Percentiles rank a stretch among this genome's conserved stretches.
phyloP scores from a whole-genome alignment of 805 yeast genomes.

The Yarrowia phangngaensis region DNA sequence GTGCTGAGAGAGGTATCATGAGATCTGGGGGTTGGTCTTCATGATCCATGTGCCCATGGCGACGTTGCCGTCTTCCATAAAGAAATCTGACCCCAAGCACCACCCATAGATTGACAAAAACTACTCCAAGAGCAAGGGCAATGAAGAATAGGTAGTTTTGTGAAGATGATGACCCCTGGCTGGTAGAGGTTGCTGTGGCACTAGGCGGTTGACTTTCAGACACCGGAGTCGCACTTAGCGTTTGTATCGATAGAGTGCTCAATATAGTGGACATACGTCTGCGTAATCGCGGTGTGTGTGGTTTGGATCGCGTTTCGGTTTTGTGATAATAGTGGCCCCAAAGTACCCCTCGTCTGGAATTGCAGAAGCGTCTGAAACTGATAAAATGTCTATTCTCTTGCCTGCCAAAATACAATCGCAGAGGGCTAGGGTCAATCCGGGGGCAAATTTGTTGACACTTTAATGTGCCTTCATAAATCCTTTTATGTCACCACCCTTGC shows the following conservation, averaged over 20 bases:
- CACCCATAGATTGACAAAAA: constrained; percentile 40
- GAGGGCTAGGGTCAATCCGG: not conserved
- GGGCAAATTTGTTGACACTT: not conserved
- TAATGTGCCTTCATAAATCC: too few species aligned
- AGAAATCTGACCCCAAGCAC: constrained; percentile 39
- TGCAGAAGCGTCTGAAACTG: too few species aligned
- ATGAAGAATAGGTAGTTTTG: constrained; percentile 35
- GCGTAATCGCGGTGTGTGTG: too few species aligned
- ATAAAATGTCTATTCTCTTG: too few species aligned
- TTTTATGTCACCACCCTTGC: constrained; percentile 18
- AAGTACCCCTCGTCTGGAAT: too few species aligned
- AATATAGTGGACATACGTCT: not conserved
- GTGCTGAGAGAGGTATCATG: constrained; percentile 30
- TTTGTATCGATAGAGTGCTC: not conserved
- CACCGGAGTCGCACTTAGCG: not conserved
- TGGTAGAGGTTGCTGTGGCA: too few species aligned
- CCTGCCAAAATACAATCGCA: too few species aligned
- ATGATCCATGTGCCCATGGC: constrained; percentile 25
- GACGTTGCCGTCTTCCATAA: constrained; percentile 34
- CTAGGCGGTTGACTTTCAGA: too few species aligned
- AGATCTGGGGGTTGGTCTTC: constrained; percentile 25
- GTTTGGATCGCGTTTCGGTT: too few species aligned
- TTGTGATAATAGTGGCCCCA: too few species aligned
- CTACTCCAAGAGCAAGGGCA: constrained; percentile 41
- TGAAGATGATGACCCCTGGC: too few species aligned